Conservation (phyloP, 2,329 filamentous ascomycete genomes). For the Epichloe coenophiala region DNA sequence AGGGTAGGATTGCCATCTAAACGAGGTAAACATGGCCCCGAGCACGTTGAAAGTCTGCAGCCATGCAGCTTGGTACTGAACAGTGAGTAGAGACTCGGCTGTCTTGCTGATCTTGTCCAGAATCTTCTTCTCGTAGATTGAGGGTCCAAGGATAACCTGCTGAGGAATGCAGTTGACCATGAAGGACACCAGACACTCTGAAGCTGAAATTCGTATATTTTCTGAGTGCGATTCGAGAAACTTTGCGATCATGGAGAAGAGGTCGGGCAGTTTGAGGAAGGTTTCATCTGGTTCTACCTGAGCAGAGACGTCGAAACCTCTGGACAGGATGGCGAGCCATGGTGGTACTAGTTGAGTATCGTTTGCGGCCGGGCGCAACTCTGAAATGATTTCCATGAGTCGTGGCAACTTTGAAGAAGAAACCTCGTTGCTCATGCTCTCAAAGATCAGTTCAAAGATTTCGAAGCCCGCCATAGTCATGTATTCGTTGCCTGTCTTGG, state of each 20-base stretch:
- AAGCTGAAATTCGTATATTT: slow-evolving; percentile 88
- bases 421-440: slow-evolving; percentile 75
- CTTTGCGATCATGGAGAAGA: slow-evolving; percentile 66
- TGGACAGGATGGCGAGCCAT: slow-evolving; percentile 90
- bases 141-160: slow-evolving; percentile 73
- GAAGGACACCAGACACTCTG: slow-evolving; percentile 89
- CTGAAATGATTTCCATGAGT: slow-evolving; percentile 80
- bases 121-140: slow-evolving; percentile 82
- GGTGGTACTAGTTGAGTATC: slow-evolving; percentile 90
- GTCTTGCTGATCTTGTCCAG: slow-evolving; percentile 67
- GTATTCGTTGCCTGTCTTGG: slow-evolving; percentile 82
- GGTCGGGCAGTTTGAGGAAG: slow-evolving; percentile 74
- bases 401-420: slow-evolving; percentile 81
- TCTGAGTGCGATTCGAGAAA: slow-evolving; percentile 81
- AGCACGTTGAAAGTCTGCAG: slow-evolving; percentile 87
- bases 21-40: slow-evolving; percentile 70
- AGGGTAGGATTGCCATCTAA: slow-evolving; percentile 75
- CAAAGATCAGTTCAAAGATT: slow-evolving; percentile 94
- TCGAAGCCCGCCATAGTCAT: slow-evolving; percentile 95
- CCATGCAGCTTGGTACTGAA: slow-evolving; percentile 92
- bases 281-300: slow-evolving; percentile 83
- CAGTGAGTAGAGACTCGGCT: slow-evolving; percentile 62
- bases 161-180: slow-evolving; percentile 79
- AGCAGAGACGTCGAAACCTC: slow-evolving; percentile 86
- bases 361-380: slow-evolving; percentile 80